These are phyloP conservation scores for Dillenia turbinata DNA, from an alignment of 164 flowering plant genomes.

Conservation along the genomic window DNA sequence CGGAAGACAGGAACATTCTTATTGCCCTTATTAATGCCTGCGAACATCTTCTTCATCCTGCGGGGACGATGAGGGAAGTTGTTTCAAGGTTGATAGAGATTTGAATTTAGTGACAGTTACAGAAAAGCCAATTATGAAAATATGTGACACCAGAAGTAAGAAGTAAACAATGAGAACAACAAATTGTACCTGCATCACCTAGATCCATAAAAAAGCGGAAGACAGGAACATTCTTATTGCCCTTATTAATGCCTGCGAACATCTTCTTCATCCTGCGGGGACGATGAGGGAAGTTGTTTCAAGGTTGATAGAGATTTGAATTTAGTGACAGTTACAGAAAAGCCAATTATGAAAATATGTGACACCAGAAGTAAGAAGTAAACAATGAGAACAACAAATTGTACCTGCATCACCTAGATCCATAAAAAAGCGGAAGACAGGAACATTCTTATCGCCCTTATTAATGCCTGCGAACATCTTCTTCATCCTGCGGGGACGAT, in stretches of 20 bases:
- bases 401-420: conserved; percentile 99
- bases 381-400: not conserved
- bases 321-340: no score
- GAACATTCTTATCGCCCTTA: conserved; percentile 69
- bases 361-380: no score
- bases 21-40: conserved; percentile 54
- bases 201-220: conserved; percentile 96
- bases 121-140: no score
- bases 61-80: no score
- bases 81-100: no score
- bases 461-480: conserved; percentile 54
- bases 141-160: no score
- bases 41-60: conserved; percentile 78
- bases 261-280: conserved; percentile 86
- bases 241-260: conserved; percentile 52
- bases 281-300: no score
- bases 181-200: conserved; percentile 90
- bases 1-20: conserved; percentile 85
- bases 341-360: no score
- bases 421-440: conserved; percentile 92
- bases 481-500: no score
- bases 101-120: no score
- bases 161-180: no score
- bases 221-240: conserved; percentile 73
- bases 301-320: no score